Percentiles rank a stretch among this genome's conserved stretches.
These are phyloP conservation scores for Sicyos edulis DNA, from an alignment of 306 rosid species.

Conservation along the genomic window DNA sequence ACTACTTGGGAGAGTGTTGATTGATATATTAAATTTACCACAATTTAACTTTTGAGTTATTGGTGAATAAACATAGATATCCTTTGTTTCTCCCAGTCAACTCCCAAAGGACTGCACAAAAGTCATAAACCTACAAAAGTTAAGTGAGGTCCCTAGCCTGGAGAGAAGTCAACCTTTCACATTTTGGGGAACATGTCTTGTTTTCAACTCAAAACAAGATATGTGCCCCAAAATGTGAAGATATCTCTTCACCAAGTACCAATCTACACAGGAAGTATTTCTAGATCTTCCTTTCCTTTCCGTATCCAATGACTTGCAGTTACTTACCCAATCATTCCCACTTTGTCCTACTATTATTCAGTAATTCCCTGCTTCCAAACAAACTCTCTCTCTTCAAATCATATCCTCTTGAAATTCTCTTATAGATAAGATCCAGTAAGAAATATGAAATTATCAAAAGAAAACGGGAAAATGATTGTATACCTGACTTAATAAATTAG, in stretches of 20 bases:
- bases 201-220: too few relatives aligned
- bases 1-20: too few relatives aligned
- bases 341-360: not conserved
- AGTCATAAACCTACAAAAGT: not conserved
- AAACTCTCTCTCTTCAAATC: not conserved
- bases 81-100: not conserved
- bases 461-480: not conserved
- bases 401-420: not conserved
- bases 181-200: not conserved
- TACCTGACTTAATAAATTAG: slow-evolving; percentile 80
- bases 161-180: not conserved
- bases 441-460: not conserved
- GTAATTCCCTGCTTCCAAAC: not conserved
- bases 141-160: not conserved
- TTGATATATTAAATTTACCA: too few relatives aligned
- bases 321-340: not conserved
- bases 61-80: not conserved
- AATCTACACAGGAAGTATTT: not conserved
- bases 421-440: not conserved
- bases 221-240: too few relatives aligned
- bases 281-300: not conserved
- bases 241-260: not conserved
- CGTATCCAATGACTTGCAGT: not conserved
- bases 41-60: too few relatives aligned
- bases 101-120: not conserved